A percentile compares a stretch with the other conserved stretches of the same genome.
These are phyloP conservation scores for Cutaneotrichosporon cavernicola DNA, from an alignment of 1,284 basidiomycete genomes.

Conservation along the genomic window DNA sequence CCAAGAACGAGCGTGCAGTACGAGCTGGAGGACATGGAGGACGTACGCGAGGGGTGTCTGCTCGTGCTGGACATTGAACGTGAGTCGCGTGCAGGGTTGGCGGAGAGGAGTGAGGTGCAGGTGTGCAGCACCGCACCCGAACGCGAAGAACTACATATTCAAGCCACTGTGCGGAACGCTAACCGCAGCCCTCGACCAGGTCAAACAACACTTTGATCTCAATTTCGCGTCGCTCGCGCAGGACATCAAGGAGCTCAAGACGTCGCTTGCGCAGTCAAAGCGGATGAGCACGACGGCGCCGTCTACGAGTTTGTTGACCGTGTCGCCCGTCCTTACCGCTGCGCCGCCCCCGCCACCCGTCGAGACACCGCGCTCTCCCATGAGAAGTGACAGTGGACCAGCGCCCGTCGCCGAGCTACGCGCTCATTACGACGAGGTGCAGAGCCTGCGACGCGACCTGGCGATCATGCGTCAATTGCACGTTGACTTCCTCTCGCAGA, in stretches of 20 bases:
- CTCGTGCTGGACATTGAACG: constrained; percentile 94
- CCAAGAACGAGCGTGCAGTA: constrained; percentile 87
- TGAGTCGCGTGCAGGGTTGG: constrained; percentile 58
- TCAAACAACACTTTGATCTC: constrained; percentile 94
- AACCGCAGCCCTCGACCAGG: constrained; percentile 85
- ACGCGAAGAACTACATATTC: too few relatives aligned
- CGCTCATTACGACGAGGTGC: constrained; percentile 90
- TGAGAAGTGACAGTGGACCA: constrained; percentile 11
- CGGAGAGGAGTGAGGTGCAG: not conserved
- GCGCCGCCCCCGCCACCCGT: constrained; percentile 18
- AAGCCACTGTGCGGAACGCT: not conserved
- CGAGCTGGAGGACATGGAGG: constrained; percentile 92
- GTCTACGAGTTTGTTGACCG: constrained; percentile 49
- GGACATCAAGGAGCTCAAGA: constrained; percentile 87
- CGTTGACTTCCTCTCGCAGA: constrained; percentile 84
- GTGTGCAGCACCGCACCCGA: not conserved
- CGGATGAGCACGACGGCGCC: constrained; percentile 31
- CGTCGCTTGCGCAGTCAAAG: constrained; percentile 57
- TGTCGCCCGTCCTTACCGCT: constrained; percentile 18
- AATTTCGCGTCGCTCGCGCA: constrained; percentile 82
- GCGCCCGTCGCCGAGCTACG: constrained; percentile 67
- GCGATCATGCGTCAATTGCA: constrained; percentile 93
- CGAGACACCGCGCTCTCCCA: constrained; percentile 13
- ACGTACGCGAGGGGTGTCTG: constrained; percentile 82
- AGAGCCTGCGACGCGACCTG: constrained; percentile 86